Conservation (phyloP, 768 basidiomycete species). For the Amanita fuliginea region DNA sequence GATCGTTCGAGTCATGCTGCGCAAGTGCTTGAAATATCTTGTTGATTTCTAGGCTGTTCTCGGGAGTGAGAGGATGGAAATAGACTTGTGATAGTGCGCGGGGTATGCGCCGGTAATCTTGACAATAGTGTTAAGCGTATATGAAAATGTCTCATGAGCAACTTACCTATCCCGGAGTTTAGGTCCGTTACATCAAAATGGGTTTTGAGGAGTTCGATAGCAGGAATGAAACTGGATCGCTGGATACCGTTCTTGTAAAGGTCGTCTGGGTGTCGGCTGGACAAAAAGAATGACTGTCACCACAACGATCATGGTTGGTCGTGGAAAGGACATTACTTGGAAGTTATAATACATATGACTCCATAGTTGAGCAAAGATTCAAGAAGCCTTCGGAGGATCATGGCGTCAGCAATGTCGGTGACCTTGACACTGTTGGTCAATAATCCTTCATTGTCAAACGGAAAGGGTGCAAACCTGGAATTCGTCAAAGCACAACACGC, state of each 20-base stretch:
- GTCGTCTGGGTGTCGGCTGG: slow-evolving; percentile 92
- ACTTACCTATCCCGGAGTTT: slow-evolving; percentile 84
- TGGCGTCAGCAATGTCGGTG: slow-evolving; percentile 96
- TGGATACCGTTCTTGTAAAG: slow-evolving; percentile 99
- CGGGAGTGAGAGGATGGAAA: slow-evolving; percentile 65
- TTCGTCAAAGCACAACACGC: slow-evolving; percentile 92
- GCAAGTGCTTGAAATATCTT: slow-evolving; percentile 78
- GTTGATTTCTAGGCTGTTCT: slow-evolving; percentile 57
- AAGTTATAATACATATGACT: slow-evolving; percentile 92
- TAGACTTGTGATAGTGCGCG: slow-evolving; percentile 92
- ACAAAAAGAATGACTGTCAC: background rate
- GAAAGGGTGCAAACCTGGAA: slow-evolving; percentile 58
- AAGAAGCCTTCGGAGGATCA: slow-evolving; percentile 88
- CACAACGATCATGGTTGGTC: background rate
- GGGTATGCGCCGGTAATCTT: slow-evolving; percentile 92
- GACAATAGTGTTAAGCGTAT: background rate
- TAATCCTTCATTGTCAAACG: background rate
- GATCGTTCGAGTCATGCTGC: slow-evolving; percentile 38
- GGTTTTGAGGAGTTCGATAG: slow-evolving; percentile 86
- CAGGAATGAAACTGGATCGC: slow-evolving; percentile 86
- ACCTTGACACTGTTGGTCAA: slow-evolving; percentile 35
- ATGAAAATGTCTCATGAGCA: background rate
- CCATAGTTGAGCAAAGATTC: slow-evolving; percentile 82
- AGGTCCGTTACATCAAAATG: slow-evolving; percentile 85
- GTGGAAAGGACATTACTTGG: slow-evolving; percentile 51